Conservation (phyloP, 305 asterid genomes). For the Rubia balearica region DNA sequence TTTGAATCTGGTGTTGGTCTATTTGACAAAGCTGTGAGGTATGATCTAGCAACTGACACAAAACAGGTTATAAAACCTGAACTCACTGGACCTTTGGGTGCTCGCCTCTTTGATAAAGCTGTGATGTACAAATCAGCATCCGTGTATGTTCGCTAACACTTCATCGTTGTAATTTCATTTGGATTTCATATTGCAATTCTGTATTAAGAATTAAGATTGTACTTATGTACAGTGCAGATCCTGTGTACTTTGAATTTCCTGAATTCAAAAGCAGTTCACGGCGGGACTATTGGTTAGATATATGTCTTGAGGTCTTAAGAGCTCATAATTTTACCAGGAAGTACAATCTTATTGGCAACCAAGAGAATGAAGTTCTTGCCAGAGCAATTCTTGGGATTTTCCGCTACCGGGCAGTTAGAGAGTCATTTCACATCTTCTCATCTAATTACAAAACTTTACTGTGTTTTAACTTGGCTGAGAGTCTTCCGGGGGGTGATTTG, state of each 20-base stretch:
- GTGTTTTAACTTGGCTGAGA: slow-evolving; percentile 93
- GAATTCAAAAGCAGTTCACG: slow-evolving; percentile 88
- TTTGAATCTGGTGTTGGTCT: slow-evolving; percentile 89
- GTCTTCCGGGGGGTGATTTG: slow-evolving; percentile 86
- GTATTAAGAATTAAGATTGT: slow-evolving; percentile 17
- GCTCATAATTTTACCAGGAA: slow-evolving; percentile 66
- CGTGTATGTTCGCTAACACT: slow-evolving; percentile 47
- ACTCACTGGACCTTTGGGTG: slow-evolving; percentile 90
- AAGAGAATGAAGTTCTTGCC: slow-evolving; percentile 64
- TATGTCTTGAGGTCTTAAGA: slow-evolving; percentile 69
- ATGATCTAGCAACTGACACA: slow-evolving; percentile 66
- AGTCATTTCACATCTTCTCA: slow-evolving; percentile 54
- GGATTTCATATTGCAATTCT: slow-evolving; percentile 2
- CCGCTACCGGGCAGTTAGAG: slow-evolving; percentile 77
- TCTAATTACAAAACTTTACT: slow-evolving; percentile 68
- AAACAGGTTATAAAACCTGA: slow-evolving; percentile 89
- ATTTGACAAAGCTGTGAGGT: slow-evolving; percentile 77
- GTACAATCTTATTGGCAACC: slow-evolving; percentile 54
- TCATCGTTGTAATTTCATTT: not conserved
- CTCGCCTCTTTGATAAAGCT: slow-evolving; percentile 90
- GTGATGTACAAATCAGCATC: slow-evolving; percentile 88
- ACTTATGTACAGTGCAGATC: slow-evolving; percentile 57
- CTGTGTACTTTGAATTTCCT: slow-evolving; percentile 87
- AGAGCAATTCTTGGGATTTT: slow-evolving; percentile 77
- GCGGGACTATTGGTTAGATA: slow-evolving; percentile 90